Conservation (phyloP, 352 stramenopile genomes). For the Globisporangium parvum region DNA sequence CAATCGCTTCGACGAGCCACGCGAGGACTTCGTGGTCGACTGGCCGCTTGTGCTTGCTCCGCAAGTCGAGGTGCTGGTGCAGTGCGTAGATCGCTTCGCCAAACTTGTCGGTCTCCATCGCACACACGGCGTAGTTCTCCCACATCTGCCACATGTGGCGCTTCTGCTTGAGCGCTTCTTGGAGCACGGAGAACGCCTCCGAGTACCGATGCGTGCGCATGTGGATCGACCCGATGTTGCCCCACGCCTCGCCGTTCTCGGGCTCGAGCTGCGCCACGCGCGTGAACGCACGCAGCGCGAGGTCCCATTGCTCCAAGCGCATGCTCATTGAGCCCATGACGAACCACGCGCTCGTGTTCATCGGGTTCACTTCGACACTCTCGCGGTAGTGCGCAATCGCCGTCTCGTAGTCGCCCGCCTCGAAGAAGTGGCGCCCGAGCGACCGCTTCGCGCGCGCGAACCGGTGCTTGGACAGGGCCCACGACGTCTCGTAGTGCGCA, state of each 20-base stretch:
- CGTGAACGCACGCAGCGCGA: slow-evolving; percentile 87
- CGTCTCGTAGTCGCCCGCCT: slow-evolving; percentile 73
- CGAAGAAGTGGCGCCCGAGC: slow-evolving; percentile 86
- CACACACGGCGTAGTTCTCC: slow-evolving; percentile 86
- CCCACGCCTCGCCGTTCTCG: slow-evolving; percentile 93
- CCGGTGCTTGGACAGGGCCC: slow-evolving; percentile 87
- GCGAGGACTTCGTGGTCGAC: slow-evolving; percentile 74
- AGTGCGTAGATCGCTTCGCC: slow-evolving; percentile 81
- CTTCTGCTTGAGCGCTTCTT: slow-evolving; percentile 88
- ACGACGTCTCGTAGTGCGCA: slow-evolving; percentile 88
- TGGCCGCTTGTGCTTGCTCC: slow-evolving; percentile 71
- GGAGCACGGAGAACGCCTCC: slow-evolving; percentile 77
- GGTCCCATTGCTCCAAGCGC: slow-evolving; percentile 81
- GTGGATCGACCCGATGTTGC: slow-evolving; percentile 94
- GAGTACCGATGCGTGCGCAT: slow-evolving; percentile 72
- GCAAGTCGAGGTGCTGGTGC: slow-evolving; percentile 77
- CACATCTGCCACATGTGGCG: slow-evolving; percentile 91
- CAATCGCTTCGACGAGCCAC: slow-evolving; percentile 76
- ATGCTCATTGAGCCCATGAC: slow-evolving; percentile 89
- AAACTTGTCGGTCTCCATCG: slow-evolving; percentile 67
- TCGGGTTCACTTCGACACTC: slow-evolving; percentile 84
- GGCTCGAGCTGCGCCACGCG: slow-evolving; percentile 93
- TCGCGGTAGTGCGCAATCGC: slow-evolving; percentile 80
- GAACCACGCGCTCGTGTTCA: slow-evolving; percentile 92
- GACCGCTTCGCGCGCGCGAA: slow-evolving; percentile 91